Evolutionary conservation across 352 stramenopile genomes (phyloP), one percentile per base, ranked within the genome.

Genomic region (Pythium guiyangense): DNA sequence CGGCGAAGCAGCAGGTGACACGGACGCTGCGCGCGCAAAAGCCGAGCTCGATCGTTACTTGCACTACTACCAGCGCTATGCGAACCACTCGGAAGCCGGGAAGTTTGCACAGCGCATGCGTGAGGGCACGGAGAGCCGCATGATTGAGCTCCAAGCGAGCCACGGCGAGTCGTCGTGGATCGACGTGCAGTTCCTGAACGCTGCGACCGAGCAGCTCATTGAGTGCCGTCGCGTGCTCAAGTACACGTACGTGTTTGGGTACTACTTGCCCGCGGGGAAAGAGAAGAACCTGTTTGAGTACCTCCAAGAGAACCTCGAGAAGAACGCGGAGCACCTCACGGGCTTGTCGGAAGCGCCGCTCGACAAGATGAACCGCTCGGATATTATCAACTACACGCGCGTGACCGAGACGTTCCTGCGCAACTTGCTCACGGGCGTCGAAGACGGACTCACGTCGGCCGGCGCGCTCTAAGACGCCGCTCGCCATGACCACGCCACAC

Each of bases 51-150:
- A 99, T 73, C 89, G 97, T 42, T 99, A 99, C 77, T 77, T 99
- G 47, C 97, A 99, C 74, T 99, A 99, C 74, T 99, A 99, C 85
- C 94, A 99, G 74, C 94, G 97, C 31, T 99, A 94, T 49, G 95
- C 98, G 49, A 97, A 96, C 52, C 97, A 99, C 74, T 88, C 94
- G 12, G 84, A 97, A 58, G 97, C 94, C 6, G 90, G 98, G 58
- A 97, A 98, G 62, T 99, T 99, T 86, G 97, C 97, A 3, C 83
- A 96, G 57, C 96, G 96, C 59, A 97, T 98, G 79, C 85, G 97
- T 31, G 91, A 98, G 67, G 82, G 93, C 54, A 98, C 96, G 2
- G 96, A 99, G 66, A 70, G 75, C 37, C 77, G 96, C 29, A 99
- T 99, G 96, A 80, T 98, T 26, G 76, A 97, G 49, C 77, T 99